These are phyloP conservation scores for Hymenoscyphus fraxineus DNA, from an alignment of 2,329 filamentous ascomycete species.

Conservation along the genomic window DNA sequence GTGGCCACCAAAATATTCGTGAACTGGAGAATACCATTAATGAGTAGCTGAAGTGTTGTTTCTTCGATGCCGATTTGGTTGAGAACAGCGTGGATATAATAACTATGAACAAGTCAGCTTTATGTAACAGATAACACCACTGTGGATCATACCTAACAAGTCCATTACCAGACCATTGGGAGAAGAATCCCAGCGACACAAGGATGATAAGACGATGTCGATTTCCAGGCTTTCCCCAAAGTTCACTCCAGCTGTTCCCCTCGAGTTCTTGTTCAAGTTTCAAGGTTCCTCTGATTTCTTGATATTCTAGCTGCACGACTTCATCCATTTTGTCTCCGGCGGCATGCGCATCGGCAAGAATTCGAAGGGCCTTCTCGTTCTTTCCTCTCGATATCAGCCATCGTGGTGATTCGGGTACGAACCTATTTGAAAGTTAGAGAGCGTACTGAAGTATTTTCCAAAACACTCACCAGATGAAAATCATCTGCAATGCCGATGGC, in stretches of 20 bases:
- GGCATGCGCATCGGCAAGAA: constrained; percentile 47
- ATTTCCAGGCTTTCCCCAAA: constrained; percentile 51
- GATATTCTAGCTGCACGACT: constrained; percentile 40
- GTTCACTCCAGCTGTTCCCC: constrained; percentile 43
- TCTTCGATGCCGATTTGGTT: constrained; percentile 38
- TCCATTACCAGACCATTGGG: constrained; percentile 55
- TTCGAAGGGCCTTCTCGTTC: constrained; percentile 47
- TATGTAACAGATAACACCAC: not conserved
- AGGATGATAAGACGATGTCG: constrained; percentile 51
- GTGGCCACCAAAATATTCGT: constrained; percentile 25
- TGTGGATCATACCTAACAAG: constrained; percentile 33
- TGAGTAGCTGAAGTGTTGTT: constrained; percentile 35
- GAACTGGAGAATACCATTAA: constrained; percentile 35
- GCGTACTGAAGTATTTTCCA: not conserved
- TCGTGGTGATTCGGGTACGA: constrained; percentile 38
- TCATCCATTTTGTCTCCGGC: constrained; percentile 38
- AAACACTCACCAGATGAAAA: constrained; percentile 26
- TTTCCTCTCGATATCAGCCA: constrained; percentile 44
- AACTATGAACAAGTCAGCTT: constrained; percentile 23
- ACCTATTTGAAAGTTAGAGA: constrained; percentile 22
- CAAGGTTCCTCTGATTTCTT: constrained; percentile 44
- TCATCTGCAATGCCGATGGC: constrained; percentile 29
- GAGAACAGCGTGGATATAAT: constrained; percentile 37
- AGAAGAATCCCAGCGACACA: constrained; percentile 51
- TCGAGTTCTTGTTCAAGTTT: constrained; percentile 44